Evolutionary conservation across 2,329 filamentous ascomycete genomes (phyloP), one percentile per base, ranked within the genome.

Genomic region (Neopestalotiopsis rosae): DNA sequence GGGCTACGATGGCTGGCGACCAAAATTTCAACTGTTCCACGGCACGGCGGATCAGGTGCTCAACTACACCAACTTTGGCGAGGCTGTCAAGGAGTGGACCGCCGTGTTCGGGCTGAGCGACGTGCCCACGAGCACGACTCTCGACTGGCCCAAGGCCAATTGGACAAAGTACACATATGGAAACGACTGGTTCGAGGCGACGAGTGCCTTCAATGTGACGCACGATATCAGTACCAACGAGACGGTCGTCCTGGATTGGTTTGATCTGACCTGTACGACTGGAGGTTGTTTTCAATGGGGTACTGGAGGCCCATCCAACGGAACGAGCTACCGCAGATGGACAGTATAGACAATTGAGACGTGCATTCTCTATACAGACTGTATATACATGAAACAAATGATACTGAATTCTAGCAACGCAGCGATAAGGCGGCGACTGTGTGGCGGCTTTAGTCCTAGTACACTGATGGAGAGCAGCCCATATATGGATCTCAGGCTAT

Each of bases 21-120:
- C 88, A 0, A 86, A 85, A 73, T 81, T 90, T 79, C 86, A 89
- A 76, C 81, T 90, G 56, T 87, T 86, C 76, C 88, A 90, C 74
- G 88, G 88, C 10, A 85, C 83, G 4, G 74, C 71, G 0, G 88
- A 90, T 71, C 80, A 83, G 40, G 83, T 83, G 4, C 77, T 90
- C 1, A 80, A 83, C 57, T 87, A 85, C 32, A 79, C 80, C 64
- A 88, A 89, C 74, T 88, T 86, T 70, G 76, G 81, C 5, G 87
- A 90, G 77, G 84, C 84, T 71, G 79, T 86, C 69, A 87, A 88
- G 78, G 77, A 87, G 74, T 88, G 87, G 87, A 82, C 83, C 0
- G 79, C 79, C 1, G 80, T 84, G 3, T 69, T 82, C 10, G 79
- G 79, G 4, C 71, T 80, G 66, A 72, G 71, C 59, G 72, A 74